Evolutionary conservation across 1,139 yeast species (phyloP), one percentile per base, ranked within the genome.

Genomic region (Yamadazyma membranifaciens): DNA sequence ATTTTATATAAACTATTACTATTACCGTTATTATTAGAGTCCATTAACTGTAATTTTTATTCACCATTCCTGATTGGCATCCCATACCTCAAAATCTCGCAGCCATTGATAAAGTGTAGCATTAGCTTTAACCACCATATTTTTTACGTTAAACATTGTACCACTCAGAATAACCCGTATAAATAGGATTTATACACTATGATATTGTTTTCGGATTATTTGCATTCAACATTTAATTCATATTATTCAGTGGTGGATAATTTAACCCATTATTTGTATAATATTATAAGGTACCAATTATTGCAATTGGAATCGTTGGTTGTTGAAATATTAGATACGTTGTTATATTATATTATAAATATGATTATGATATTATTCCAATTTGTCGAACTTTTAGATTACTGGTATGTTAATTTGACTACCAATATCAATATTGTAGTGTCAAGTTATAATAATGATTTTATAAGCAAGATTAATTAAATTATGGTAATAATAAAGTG

Each of bases 401-500:
- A 62, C 26, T 39, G 54, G 16, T 44, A 50, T n/a, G 52, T 58
- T 31, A 51, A 50, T 34, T 44, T 60, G 16, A 38, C 46, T 33
- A 48, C 56, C 41, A 60, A 55, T 45, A 52, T 59, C 40, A 49
- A 54, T 34, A 56, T 64, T 36, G 46, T 63, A 27, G 51, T 52
- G 34, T 45, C 59, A 12, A 55, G 64, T 25, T 52, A 63, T 43
- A 56, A 56, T 43, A 64, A 61, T 45, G 60, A 60, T 49, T 54
- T 63, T 50, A 55, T 58, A 48, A 57, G 60, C 37, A 62, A 63
- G 40, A 63, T 63, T 34, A 63, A 63, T 43, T 63, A 32, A 34
- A 4, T 26, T 26, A 5, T 5, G 28, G 28, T 9, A n/a, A 6
- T 26, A 9, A 7, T 26, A 4, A 26, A 7, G 24, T 20, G 24